Percentiles rank a stretch among this genome's conserved stretches.
phyloP scores from a whole-genome alignment of 2,329 filamentous ascomycete genomes.

The Neofusicoccum umdonicola region DNA sequence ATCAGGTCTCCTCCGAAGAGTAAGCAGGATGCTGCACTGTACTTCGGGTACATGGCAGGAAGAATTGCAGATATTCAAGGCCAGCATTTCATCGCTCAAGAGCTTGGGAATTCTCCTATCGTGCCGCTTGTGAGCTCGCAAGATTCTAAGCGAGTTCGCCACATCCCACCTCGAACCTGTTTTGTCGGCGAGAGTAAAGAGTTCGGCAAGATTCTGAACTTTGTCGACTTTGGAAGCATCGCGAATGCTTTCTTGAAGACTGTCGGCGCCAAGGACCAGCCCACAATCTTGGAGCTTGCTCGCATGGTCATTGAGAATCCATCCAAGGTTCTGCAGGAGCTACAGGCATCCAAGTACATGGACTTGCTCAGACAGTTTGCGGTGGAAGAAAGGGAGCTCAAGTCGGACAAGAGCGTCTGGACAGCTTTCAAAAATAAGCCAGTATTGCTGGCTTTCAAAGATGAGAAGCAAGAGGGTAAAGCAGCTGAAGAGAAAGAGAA shows the following conservation, averaged over 20 bases:
- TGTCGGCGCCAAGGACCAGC: conserved; percentile 87
- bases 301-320: conserved; percentile 81
- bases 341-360: conserved; percentile 85
- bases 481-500: conserved; percentile 41
- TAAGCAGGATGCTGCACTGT: conserved; percentile 61
- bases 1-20: conserved; percentile 69
- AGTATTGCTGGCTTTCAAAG: conserved; percentile 81
- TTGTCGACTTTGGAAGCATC: conserved; percentile 86
- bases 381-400: conserved; percentile 67
- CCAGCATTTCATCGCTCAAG: conserved; percentile 52
- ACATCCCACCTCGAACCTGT: conserved; percentile 68
- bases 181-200: conserved; percentile 73
- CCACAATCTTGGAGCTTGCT: conserved; percentile 82
- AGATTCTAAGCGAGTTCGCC: conserved; percentile 43
- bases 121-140: conserved; percentile 62
- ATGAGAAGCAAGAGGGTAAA: conserved; percentile 53
- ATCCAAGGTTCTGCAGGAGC: conserved; percentile 72
- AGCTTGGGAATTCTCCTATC: conserved; percentile 64
- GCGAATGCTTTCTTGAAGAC: conserved; percentile 86
- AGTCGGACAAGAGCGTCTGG: conserved; percentile 75
- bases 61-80: conserved; percentile 69
- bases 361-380: conserved; percentile 77
- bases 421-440: conserved; percentile 70
- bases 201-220: conserved; percentile 92
- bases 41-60: conserved; percentile 82